These are phyloP conservation scores for Fusarium scirpi DNA, from an alignment of 2,329 filamentous ascomycete species.

Conservation along the genomic window DNA sequence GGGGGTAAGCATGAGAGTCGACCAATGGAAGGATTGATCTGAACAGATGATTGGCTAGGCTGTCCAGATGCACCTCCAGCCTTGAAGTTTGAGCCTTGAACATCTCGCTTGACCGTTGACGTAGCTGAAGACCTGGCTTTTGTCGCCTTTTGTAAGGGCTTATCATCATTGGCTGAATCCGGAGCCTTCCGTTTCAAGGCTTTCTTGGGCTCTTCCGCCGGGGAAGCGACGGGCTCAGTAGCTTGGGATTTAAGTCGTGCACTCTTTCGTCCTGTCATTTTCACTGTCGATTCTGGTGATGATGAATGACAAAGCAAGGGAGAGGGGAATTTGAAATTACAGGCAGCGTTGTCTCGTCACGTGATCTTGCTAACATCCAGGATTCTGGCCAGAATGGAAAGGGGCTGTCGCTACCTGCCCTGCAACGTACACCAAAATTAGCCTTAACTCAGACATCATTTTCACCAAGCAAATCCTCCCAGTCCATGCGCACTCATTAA, in stretches of 20 bases:
- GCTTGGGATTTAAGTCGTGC: slow-evolving; percentile 7
- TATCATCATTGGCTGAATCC: background rate
- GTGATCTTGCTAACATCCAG: too few relatives aligned
- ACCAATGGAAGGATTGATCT: background rate
- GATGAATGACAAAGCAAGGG: too few relatives aligned
- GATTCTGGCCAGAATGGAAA: too few relatives aligned
- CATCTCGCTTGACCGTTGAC: background rate
- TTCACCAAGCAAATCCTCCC: too few relatives aligned
- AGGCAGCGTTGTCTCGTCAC: too few relatives aligned
- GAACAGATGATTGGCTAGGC: background rate
- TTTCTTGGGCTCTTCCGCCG: background rate
- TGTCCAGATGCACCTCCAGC: fast-evolving
- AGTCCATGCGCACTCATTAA: too few relatives aligned
- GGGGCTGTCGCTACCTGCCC: too few relatives aligned
- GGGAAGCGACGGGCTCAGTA: background rate
- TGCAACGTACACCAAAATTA: too few relatives aligned
- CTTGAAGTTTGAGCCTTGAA: fast-evolving
- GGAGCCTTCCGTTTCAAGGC: slow-evolving; percentile 14
- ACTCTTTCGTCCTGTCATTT: slow-evolving; percentile 28
- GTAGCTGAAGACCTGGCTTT: background rate
- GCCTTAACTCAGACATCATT: too few relatives aligned
- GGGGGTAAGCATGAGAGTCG: background rate
- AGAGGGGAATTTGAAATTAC: too few relatives aligned
- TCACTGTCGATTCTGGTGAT: background rate
- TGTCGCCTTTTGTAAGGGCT: background rate